Conservation (phyloP, 2,329 filamentous ascomycete species). For the Ambrosiella xylebori region DNA sequence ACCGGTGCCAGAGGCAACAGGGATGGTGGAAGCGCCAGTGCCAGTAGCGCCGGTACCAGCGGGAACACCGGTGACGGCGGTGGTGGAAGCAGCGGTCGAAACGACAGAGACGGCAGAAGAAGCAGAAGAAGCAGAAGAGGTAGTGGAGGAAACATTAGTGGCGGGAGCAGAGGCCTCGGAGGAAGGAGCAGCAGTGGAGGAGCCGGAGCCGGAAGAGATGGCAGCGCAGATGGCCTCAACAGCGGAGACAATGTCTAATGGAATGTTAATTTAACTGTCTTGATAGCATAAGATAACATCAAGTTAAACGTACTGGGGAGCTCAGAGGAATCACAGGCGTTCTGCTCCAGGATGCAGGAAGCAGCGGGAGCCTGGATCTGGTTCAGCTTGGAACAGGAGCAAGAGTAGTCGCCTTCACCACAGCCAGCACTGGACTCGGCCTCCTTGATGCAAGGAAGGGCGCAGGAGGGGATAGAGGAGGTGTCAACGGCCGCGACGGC, state of each 20-base stretch:
- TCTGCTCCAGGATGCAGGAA: conserved; percentile 7
- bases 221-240: conserved; percentile 17
- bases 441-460: conserved; percentile 10
- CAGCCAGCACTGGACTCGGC: conserved; percentile 9
- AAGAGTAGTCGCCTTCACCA: conserved; percentile 8
- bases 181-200: conserved; percentile 6
- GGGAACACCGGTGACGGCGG: neutral
- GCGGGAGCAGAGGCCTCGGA: no score
- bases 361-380: conserved; percentile 7
- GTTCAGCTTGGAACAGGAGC: conserved; percentile 10
- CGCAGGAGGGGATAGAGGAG: conserved; percentile 11
- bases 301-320: conserved; percentile 16
- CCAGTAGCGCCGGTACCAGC: neutral
- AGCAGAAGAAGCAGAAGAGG: conserved; percentile 13
- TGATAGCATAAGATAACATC: conserved; percentile 17
- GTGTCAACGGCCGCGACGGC: conserved; percentile 2
- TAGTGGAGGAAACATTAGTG: conserved; percentile 12
- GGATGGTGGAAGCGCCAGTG: neutral
- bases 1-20: neutral
- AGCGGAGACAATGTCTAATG: conserved; percentile 16
- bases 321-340: conserved; percentile 20
- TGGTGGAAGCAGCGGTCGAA: neutral
- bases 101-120: conserved; percentile 13
- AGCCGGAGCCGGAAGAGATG: conserved; percentile 12
- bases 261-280: conserved; percentile 7